A percentile compares a stretch with the other conserved stretches of the same genome.
Conservation (phyloP, 176 grass and related monocot species). For the Bromus sterilis region DNA sequence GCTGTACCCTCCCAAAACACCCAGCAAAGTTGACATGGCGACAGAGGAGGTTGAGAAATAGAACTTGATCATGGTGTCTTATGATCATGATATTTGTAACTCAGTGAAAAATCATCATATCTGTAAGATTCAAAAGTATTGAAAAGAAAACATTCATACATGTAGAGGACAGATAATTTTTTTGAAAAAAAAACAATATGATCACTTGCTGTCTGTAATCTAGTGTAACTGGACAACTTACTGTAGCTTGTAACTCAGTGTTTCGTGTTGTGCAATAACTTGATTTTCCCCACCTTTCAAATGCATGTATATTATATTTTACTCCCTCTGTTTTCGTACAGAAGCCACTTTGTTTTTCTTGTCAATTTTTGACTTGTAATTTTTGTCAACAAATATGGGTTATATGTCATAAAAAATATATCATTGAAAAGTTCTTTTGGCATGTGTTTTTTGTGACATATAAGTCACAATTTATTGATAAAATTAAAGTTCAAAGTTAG, state of each 20-base stretch:
- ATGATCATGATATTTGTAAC: neutral
- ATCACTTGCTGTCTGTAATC: neutral
- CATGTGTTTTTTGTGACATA: too few relatives aligned
- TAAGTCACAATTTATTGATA: too few relatives aligned
- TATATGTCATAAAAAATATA: too few relatives aligned
- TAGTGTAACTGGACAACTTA: neutral
- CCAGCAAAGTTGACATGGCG: neutral
- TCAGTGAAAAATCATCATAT: neutral
- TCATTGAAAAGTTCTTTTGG: too few relatives aligned
- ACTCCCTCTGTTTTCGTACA: too few relatives aligned
- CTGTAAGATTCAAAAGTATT: neutral
- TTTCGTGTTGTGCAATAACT: neutral
- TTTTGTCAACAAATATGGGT: too few relatives aligned
- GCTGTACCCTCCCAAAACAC: constrained; percentile 57
- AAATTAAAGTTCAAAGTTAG: too few relatives aligned
- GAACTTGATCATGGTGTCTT: neutral
- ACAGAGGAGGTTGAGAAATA: neutral
- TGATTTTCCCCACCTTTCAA: neutral
- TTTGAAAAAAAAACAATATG: neutral
- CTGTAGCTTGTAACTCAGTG: neutral
- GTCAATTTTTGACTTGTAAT: too few relatives aligned
- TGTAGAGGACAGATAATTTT: neutral
- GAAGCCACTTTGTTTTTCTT: too few relatives aligned
- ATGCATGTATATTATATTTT: too few relatives aligned
- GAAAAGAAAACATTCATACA: neutral